Evolutionary conservation across 768 basidiomycete species (phyloP), one percentile per base, ranked within the genome.

Genomic region (Phaeotremella fagi): DNA sequence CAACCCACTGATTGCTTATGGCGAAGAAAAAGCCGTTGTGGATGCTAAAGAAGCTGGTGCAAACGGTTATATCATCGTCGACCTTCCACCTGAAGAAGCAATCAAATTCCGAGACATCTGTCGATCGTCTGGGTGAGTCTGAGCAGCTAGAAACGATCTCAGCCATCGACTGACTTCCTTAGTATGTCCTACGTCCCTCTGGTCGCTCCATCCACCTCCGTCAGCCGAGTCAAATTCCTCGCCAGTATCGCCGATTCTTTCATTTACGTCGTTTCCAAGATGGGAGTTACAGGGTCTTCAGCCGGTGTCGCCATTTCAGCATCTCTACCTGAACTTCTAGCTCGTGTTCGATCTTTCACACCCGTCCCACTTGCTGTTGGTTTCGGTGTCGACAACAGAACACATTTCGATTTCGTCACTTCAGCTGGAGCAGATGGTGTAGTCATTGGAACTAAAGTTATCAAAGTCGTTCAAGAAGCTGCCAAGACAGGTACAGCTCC

Each of bases 181-280:
- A 97, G 94, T 51, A 78, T 99, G 55, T 90, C 92, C 36, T 99
- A 94, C 69, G 85, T 99, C 14, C 95, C 95, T 2, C 78, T 99
- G 20, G 86, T 99, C 60, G 92, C 94, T 0, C 95, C 95, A 1
- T 94, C 91, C 0, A 98, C 95, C 0, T 85, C 86, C 26, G 78
- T 88, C 41, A 78, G 82, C 47, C 86, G 95, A 35, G 89, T 98
- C 69, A 83, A 86, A 63, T 95, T 95, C 77, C 80, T 99, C 35
- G 78, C 89, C 1, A 83, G 85, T 6, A 97, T 99, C 63, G 94
- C 95, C 16, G 95, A 99, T 74, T 85, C 86, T 2, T 98, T 99
- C 79, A 90, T 99, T 59, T 99, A 99, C 72, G 84, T 99, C 43
- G 92, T 97, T n/a, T 95, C 92, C 44, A 94, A 90, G 89, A 99